Base-by-base conservation (phyloP, 257 asterid species). In the Solanum pinnatisectum region DNA sequence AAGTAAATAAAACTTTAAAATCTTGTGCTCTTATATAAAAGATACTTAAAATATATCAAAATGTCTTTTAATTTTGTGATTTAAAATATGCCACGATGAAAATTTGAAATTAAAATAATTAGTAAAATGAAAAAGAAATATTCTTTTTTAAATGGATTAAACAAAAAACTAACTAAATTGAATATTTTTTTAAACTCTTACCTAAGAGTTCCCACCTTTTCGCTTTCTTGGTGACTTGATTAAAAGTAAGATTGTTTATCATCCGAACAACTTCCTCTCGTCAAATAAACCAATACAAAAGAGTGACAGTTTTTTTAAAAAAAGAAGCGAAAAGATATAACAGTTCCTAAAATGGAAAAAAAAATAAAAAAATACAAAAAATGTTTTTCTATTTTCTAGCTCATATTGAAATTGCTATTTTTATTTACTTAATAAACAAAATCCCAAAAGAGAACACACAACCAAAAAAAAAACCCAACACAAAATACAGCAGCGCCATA, bases 251-350 rank as follows among this genome's bases (percentile, higher is more conserved):
- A 0, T 5, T 52, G 1, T 2, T 52, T 52, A 5, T 2, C 0
- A 6, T 52, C 0, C 23, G 1, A 20, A 0, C 4, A 56, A 56
- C 11, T 56, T 56, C 0, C 65, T 0, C 5, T 56, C 0, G 0
- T 56, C 2, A 1, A 18, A 56, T 56, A 20, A 56, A 56, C 7
- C 0, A 0, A 56, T 0, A 20, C 25, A 6, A 1, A 56, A 7
- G 25, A 56, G 25, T 56, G 65, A 56, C 2, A 0, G 5, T 49
- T 46, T 4, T 49, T 1, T 37, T 0, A 0, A 0, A 16, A 6
- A 20, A 9, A 59, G 2, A 59, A 59, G 3, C 22, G 5, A 60
- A 7, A 60, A 3, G 6, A 4, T n/a, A n/a, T 4, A 23, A 60
- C 33, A 65, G 32, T n/a, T 65, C 71, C 71, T 65, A 65, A 65